Evolutionary conservation across 441 rosid species (phyloP).

Genomic region (Euphorbia schlechtendalii): DNA sequence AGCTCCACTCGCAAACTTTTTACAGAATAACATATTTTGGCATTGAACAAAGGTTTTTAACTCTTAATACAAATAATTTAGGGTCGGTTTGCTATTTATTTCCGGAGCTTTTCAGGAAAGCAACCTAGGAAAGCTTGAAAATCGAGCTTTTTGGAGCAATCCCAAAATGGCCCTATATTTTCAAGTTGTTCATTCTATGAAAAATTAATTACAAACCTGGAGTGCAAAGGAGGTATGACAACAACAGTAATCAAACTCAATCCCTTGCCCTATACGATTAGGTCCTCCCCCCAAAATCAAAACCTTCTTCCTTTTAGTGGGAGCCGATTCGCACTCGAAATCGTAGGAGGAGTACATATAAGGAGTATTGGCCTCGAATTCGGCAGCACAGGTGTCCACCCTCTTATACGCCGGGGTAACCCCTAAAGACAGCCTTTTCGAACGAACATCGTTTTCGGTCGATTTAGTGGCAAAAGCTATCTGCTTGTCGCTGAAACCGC

Average conservation of each 20-base stretch:
- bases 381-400: slow-evolving; percentile 98
- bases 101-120: no score
- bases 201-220: slow-evolving; percentile 52
- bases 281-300: slow-evolving; percentile 98
- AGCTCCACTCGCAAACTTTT: no score
- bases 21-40: no score
- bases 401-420: slow-evolving; percentile 80
- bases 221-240: slow-evolving; percentile 94
- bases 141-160: no score
- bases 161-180: no score
- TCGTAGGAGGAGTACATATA: slow-evolving; percentile 98
- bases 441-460: slow-evolving; percentile 75
- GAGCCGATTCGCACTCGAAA: slow-evolving; percentile 85
- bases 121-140: no score
- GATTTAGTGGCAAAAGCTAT: slow-evolving; percentile 86
- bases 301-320: slow-evolving; percentile 69
- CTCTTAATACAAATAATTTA: no score
- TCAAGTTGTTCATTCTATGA: slow-evolving; percentile 1
- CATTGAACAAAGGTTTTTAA: no score
- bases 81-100: no score
- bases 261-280: slow-evolving; percentile 94
- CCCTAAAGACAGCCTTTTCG: slow-evolving; percentile 55
- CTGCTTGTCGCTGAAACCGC: slow-evolving; percentile 92
- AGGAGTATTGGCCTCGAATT: slow-evolving; percentile 93
- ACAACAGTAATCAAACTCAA: slow-evolving; percentile 97